Evolutionary conservation across 1,284 basidiomycete genomes (phyloP).

Genomic region (Pseudozyma thailandica): DNA sequence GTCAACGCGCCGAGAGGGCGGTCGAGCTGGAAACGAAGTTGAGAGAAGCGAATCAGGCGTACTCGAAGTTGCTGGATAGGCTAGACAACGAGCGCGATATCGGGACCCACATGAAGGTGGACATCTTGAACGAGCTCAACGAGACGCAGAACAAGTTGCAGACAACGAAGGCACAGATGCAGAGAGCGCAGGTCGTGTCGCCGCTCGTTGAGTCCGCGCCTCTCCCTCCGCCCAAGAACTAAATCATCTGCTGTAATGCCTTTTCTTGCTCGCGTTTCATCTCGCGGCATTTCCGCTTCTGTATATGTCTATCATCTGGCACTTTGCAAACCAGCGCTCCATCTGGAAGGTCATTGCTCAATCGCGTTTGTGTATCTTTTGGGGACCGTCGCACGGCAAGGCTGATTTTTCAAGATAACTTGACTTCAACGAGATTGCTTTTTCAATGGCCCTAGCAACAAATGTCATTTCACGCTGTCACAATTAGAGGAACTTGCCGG

Average conservation of each 20-base stretch:
- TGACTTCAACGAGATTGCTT: too few species aligned
- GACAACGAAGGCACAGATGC: constrained; percentile 30
- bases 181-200: constrained; percentile 6
- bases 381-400: too few species aligned
- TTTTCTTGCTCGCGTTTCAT: too few species aligned
- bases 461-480: too few species aligned
- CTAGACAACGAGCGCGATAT: constrained; percentile 39
- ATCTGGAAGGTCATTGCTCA: too few species aligned
- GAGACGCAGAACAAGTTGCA: constrained; percentile 34
- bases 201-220: constrained; percentile 11
- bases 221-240: constrained; percentile 21
- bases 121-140: constrained; percentile 54
- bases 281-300: too few species aligned
- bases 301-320: too few species aligned
- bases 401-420: too few species aligned
- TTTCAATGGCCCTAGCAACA: too few species aligned
- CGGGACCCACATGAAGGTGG: constrained; percentile 41
- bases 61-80: constrained; percentile 23
- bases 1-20: constrained; percentile 35
- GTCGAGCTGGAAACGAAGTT: constrained; percentile 44
- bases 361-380: too few species aligned
- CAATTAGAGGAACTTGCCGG: constrained; percentile 52
- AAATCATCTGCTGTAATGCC: too few species aligned
- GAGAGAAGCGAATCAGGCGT: constrained; percentile 30
- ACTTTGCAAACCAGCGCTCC: too few species aligned